phyloP scores from a whole-genome alignment of 176 grass and related monocot genomes.

The Oryza rufipogon region DNA sequence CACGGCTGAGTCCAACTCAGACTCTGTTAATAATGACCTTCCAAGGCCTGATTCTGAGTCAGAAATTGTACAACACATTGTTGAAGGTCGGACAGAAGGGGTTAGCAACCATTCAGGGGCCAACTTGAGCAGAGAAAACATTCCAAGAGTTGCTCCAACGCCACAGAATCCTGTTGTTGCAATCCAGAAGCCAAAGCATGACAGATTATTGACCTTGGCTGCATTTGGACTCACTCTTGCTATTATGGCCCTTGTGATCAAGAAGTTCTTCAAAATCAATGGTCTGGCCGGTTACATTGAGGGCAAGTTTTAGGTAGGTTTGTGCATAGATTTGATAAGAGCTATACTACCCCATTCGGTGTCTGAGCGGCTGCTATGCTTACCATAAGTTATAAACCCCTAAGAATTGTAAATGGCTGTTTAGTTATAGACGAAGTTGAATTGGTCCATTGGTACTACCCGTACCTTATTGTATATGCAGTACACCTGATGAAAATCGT shows the following conservation, averaged over 20 bases:
- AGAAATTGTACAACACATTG: conserved; percentile 48
- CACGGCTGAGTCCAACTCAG: conserved; percentile 37
- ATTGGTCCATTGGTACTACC: conserved; percentile 16
- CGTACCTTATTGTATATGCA: conserved; percentile 48
- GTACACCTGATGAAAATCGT: conserved; percentile 31
- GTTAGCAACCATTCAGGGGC: conserved; percentile 38
- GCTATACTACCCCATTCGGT: neutral
- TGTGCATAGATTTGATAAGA: conserved; percentile 44
- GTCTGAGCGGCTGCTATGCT: neutral
- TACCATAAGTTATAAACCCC: conserved; percentile 26
- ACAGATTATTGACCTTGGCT: conserved; percentile 73
- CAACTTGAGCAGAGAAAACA: conserved; percentile 42
- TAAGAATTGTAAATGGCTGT: conserved; percentile 49
- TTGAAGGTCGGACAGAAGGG: conserved; percentile 31
- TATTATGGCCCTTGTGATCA: conserved; percentile 84
- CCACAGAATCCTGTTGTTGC: conserved; percentile 27
- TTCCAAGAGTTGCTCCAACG: conserved; percentile 32
- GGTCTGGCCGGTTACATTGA: conserved; percentile 76
- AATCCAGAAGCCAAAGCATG: conserved; percentile 73
- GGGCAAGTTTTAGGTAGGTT: conserved; percentile 58
- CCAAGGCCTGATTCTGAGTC: conserved; percentile 49
- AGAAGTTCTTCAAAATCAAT: conserved; percentile 83
- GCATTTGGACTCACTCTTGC: conserved; percentile 84
- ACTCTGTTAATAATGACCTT: conserved; percentile 31
- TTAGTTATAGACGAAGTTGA: conserved; percentile 37